These are phyloP conservation scores for Caloboletus inedulis DNA, from an alignment of 1,284 basidiomycete species.

Conservation along the genomic window DNA sequence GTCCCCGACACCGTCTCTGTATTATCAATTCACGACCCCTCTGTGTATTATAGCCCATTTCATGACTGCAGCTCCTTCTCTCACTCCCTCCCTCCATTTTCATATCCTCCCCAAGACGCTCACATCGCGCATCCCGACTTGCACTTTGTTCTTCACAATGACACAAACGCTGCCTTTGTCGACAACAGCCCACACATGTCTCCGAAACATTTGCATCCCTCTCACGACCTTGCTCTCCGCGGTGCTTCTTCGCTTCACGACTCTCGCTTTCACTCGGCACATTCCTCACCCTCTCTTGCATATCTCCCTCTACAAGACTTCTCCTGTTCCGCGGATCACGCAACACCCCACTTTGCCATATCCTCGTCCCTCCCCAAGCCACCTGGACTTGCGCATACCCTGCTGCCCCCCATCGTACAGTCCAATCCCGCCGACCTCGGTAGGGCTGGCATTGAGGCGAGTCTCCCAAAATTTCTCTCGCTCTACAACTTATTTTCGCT, in stretches of 20 bases:
- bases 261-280: constrained; percentile 26
- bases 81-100: constrained; percentile 18
- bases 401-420: constrained; percentile 35
- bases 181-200: constrained; percentile 28
- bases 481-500: constrained; percentile 14
- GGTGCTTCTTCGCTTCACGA: constrained; percentile 26
- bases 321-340: constrained; percentile 18
- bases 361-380: constrained; percentile 24
- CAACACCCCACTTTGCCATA: constrained; percentile 16
- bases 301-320: constrained; percentile 29
- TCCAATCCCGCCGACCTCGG: constrained; percentile 30
- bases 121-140: constrained; percentile 29
- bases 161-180: constrained; percentile 21
- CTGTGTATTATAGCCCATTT: constrained; percentile 36
- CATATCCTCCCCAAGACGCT: constrained; percentile 29
- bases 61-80: constrained; percentile 24
- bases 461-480: neutral
- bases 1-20: constrained; percentile 28
- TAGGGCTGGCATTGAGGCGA: constrained; percentile 26
- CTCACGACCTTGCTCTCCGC: constrained; percentile 23
- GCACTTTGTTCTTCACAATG: constrained; percentile 26
- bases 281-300: constrained; percentile 25
- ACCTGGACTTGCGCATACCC: constrained; percentile 27
- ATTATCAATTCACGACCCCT: constrained; percentile 34
- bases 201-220: constrained; percentile 26